Conservation (phyloP, 1,139 yeast genomes). For the Yamadazyma friedrichii region DNA sequence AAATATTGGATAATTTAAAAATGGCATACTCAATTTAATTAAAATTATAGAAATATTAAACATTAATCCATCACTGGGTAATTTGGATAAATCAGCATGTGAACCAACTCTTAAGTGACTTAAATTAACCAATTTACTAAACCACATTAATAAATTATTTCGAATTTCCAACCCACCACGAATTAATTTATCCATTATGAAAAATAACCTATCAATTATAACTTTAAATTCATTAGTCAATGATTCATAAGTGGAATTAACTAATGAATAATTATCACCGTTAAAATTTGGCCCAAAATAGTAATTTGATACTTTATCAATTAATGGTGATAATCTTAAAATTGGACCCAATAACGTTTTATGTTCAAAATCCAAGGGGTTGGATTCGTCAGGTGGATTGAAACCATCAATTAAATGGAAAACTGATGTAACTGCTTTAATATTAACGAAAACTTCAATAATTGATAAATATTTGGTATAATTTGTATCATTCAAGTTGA, state of each 20-base stretch:
- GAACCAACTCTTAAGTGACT: constrained; percentile 89
- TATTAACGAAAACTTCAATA: constrained; percentile 58
- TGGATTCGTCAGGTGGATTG: constrained; percentile 38
- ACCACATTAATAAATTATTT: constrained; percentile 58
- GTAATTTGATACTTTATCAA: constrained; percentile 42
- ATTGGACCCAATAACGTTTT: constrained; percentile 76
- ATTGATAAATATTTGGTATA: constrained; percentile 53
- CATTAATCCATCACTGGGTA: constrained; percentile 83
- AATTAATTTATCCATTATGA: constrained; percentile 70
- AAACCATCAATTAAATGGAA: constrained; percentile 61
- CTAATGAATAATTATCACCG: constrained; percentile 36
- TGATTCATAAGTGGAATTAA: constrained; percentile 51
- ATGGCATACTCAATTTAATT: constrained; percentile 77
- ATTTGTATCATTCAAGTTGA: constrained; percentile 42
- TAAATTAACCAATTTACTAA: constrained; percentile 68
- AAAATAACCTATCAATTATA: constrained; percentile 59
- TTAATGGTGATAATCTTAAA: constrained; percentile 71
- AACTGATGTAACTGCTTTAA: constrained; percentile 61
- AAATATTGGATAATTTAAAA: constrained; percentile 61
- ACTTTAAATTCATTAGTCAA: constrained; percentile 60
- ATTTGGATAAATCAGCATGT: constrained; percentile 66
- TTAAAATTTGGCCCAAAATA: constrained; percentile 45
- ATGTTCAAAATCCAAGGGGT: constrained; percentile 54
- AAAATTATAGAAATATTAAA: constrained; percentile 69
- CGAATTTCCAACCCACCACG: constrained; percentile 72